These are phyloP conservation scores for Bathelium albidoporum DNA, from an alignment of 495 filamentous ascomycete species.

Conservation along the genomic window DNA sequence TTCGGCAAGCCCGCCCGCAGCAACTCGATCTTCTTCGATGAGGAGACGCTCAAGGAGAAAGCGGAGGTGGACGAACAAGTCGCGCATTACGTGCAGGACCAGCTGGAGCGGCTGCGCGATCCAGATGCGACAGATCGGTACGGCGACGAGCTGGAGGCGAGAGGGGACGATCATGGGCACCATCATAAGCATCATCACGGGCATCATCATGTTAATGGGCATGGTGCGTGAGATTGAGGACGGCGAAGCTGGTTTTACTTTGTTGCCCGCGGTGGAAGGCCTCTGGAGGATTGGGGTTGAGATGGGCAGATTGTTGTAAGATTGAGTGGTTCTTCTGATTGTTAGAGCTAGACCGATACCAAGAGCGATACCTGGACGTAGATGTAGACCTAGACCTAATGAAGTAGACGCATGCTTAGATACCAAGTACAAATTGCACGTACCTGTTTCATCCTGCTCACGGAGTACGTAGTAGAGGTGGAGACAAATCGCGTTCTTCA, in stretches of 20 bases:
- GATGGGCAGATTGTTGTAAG: background rate
- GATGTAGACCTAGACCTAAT: background rate
- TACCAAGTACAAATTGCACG: too few species aligned
- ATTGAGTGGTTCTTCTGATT: background rate
- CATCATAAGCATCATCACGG: background rate
- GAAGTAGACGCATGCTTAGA: too few species aligned
- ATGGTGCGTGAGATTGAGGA: background rate
- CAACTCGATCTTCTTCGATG: slow-evolving; percentile 23
- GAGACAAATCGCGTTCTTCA: too few species aligned
- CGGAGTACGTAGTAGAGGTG: too few species aligned
- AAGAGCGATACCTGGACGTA: background rate
- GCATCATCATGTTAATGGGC: too few species aligned
- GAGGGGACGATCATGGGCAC: slow-evolving; percentile 19
- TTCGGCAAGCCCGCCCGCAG: slow-evolving; percentile 8
- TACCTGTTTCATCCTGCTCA: too few species aligned
- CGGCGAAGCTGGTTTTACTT: background rate
- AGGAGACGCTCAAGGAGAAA: slow-evolving; percentile 24
- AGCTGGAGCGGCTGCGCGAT: slow-evolving; percentile 26
- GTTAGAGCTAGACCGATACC: background rate
- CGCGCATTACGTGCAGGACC: slow-evolving; percentile 29
- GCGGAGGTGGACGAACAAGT: slow-evolving; percentile 29
- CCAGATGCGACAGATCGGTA: slow-evolving; percentile 17
- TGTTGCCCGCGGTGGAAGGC: background rate
- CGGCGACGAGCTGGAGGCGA: slow-evolving; percentile 28
- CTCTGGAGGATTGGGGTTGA: background rate